Evolutionary conservation across 805 yeast species (phyloP).

Genomic region (Kodamaea kakaduensis): DNA sequence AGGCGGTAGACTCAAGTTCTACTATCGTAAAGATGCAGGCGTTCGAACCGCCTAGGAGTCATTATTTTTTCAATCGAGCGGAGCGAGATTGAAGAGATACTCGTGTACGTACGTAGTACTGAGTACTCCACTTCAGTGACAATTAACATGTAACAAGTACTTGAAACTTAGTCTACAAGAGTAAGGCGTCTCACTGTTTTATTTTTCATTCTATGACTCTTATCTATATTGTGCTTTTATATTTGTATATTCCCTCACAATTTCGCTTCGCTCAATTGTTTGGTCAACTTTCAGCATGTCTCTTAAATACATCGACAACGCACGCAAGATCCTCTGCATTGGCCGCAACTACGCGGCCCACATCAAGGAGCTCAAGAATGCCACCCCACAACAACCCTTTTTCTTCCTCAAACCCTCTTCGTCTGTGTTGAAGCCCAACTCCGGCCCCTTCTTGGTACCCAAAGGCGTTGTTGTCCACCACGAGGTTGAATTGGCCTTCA

Average conservation of each 20-base stretch:
- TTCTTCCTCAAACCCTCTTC: conserved; percentile 90
- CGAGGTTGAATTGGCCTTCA: conserved; percentile 87
- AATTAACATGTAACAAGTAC: too few species aligned
- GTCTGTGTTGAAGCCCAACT: conserved; percentile 52
- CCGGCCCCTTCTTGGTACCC: conserved; percentile 82
- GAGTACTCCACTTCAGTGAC: too few species aligned
- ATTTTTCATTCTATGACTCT: too few species aligned
- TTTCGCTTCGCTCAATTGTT: too few species aligned
- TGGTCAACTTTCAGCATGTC: too few species aligned
- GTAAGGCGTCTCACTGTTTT: too few species aligned
- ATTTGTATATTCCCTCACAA: too few species aligned
- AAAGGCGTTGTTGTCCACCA: conserved; percentile 78
- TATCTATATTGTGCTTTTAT: too few species aligned
- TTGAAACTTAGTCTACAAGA: too few species aligned
- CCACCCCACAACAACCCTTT: conserved; percentile 81
- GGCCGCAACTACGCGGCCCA: conserved; percentile 98
- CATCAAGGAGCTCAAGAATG: conserved; percentile 81
- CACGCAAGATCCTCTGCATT: conserved; percentile 83
- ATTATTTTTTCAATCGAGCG: conserved; percentile 3
- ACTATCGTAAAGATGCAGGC: conserved; percentile 6
- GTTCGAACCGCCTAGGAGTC: conserved; percentile 6
- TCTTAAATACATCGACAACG: conserved; percentile 50
- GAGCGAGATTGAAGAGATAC: too few species aligned
- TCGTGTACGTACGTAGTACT: too few species aligned
- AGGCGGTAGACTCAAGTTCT: conserved; percentile 6